A percentile compares a stretch with the other conserved stretches of the same genome.
These are phyloP conservation scores for Dianthus caryophyllus DNA, from an alignment of 148 eudicot genomes.

Conservation along the genomic window DNA sequence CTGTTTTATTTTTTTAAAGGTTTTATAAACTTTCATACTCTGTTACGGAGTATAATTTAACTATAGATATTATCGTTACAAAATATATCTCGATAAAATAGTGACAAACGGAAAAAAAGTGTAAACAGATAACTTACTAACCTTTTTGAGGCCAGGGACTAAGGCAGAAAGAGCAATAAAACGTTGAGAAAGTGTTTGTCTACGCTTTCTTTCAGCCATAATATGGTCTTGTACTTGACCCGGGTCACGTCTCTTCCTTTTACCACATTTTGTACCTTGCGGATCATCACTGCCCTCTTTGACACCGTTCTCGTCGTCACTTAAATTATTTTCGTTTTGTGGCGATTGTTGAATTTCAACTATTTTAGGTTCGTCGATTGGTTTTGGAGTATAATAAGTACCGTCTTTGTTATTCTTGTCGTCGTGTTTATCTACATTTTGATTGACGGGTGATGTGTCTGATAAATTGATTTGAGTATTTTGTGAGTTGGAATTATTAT, in stretches of 20 bases:
- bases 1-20: no score
- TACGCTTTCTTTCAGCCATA: slow-evolving; percentile 27
- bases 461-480: not conserved
- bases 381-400: no score
- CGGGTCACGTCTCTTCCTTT: slow-evolving; percentile 19
- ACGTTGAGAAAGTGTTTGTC: slow-evolving; percentile 17
- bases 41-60: no score
- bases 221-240: slow-evolving; percentile 26
- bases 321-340: not conserved
- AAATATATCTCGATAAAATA: no score
- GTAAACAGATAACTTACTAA: not conserved
- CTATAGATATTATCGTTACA: no score
- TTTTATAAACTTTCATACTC: no score
- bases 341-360: no score
- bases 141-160: slow-evolving; percentile 35
- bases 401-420: no score
- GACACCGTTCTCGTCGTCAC: not conserved
- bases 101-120: no score
- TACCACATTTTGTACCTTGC: not conserved
- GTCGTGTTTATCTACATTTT: not conserved
- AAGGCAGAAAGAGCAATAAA: slow-evolving; percentile 29
- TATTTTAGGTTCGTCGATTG: no score
- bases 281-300: not conserved
- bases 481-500: not conserved
- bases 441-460: not conserved